Conservation (phyloP, 441 rosid species). For the Flueggea neowawraea region DNA sequence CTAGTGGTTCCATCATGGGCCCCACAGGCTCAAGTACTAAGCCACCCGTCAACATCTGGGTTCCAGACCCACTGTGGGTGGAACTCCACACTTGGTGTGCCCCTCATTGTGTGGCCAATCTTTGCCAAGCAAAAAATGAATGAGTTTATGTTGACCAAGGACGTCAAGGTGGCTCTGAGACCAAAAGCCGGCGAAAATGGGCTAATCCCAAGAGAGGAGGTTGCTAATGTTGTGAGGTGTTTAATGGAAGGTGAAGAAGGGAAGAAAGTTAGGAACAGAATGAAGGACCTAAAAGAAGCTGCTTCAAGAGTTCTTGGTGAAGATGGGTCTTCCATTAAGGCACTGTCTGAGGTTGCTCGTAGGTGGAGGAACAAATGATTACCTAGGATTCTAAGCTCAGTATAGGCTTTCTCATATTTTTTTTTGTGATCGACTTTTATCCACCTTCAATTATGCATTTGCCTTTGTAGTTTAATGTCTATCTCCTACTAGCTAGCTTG, state of each 20-base stretch:
- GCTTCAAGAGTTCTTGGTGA: slow-evolving; percentile 33
- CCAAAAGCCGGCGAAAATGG: slow-evolving; percentile 28
- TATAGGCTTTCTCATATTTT: neutral
- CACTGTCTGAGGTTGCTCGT: slow-evolving; percentile 34
- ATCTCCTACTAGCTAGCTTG: too few species aligned
- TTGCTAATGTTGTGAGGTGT: slow-evolving; percentile 39
- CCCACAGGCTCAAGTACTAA: slow-evolving; percentile 61
- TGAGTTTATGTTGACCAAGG: slow-evolving; percentile 42
- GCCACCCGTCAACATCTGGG: slow-evolving; percentile 67
- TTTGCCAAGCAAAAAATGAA: slow-evolving; percentile 82
- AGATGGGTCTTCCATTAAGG: slow-evolving; percentile 54
- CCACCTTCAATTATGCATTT: too few species aligned
- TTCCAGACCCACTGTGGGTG: slow-evolving; percentile 83
- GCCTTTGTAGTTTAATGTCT: too few species aligned
- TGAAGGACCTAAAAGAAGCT: slow-evolving; percentile 57
- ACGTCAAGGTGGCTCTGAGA: slow-evolving; percentile 44
- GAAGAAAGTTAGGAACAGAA: slow-evolving; percentile 36
- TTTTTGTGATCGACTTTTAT: too few species aligned
- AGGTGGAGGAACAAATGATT: slow-evolving; percentile 28
- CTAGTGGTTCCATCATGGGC: slow-evolving; percentile 65
- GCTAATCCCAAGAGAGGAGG: slow-evolving; percentile 40
- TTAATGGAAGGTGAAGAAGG: slow-evolving; percentile 79
- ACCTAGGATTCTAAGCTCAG: too few species aligned
- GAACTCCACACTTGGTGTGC: slow-evolving; percentile 77
- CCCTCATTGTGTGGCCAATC: slow-evolving; percentile 75